phyloP scores from a whole-genome alignment of 306 rosid genomes.

The Pachyrhizus erosus region DNA sequence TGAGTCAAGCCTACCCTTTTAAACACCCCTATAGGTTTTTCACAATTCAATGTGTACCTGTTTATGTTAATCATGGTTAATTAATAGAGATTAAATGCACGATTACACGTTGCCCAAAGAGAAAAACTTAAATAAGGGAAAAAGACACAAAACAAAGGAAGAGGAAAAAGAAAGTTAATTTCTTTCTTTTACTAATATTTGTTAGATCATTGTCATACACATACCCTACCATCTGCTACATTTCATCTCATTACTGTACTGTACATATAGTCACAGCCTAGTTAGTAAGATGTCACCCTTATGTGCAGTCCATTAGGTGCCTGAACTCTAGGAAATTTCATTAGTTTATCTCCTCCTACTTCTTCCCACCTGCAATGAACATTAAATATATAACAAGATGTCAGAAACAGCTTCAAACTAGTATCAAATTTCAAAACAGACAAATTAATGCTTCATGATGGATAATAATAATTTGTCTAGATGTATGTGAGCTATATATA shows the following conservation, averaged over 20 bases:
- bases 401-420: conserved; percentile 18
- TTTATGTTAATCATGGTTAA: neutral
- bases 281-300: conserved; percentile 72
- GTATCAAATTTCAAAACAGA: conserved; percentile 27
- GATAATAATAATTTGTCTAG: neutral
- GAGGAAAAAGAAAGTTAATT: conserved; percentile 18
- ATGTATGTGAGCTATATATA: neutral
- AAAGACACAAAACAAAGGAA: neutral
- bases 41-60: neutral
- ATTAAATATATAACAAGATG: neutral
- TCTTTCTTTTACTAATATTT: conserved; percentile 43
- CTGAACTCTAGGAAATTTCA: conserved; percentile 95
- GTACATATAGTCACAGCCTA: conserved; percentile 51
- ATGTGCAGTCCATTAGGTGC: conserved; percentile 97
- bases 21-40: neutral
- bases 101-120: neutral
- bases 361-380: conserved; percentile 87
- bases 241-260: conserved; percentile 51
- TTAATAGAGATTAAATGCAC: neutral
- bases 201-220: conserved; percentile 60
- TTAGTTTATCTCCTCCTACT: conserved; percentile 88
- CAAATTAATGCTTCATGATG: conserved; percentile 5
- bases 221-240: conserved; percentile 41
- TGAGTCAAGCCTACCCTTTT: neutral
- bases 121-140: neutral